phyloP scores from a whole-genome alignment of 257 asterid genomes.

The Mentha longifolia region DNA sequence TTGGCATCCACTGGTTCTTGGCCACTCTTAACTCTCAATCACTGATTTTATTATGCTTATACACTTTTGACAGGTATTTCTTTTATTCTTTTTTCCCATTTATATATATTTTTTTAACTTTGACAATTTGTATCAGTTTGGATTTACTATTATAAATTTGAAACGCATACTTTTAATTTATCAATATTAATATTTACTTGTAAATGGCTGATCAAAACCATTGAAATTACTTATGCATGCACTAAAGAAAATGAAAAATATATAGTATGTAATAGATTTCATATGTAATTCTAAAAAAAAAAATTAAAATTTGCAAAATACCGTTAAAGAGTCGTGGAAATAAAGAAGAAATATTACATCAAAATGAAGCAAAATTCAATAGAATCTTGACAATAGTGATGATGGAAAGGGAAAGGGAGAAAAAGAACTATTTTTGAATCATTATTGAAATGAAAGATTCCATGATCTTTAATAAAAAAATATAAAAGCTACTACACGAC shows the following conservation, averaged over 20 bases:
- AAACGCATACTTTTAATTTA: not conserved
- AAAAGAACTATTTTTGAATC: conserved; percentile 19
- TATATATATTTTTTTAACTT: too few species aligned
- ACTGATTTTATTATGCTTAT: conserved; percentile 25
- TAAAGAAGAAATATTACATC: conserved; percentile 18
- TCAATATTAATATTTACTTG: too few species aligned
- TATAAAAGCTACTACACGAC: conserved; percentile 13
- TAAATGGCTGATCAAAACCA: not conserved
- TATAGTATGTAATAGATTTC: too few species aligned
- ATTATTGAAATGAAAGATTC: conserved; percentile 31
- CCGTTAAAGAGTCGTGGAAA: not conserved
- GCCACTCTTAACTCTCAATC: conserved; percentile 32
- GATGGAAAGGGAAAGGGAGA: conserved; percentile 26
- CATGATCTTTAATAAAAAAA: conserved; percentile 25
- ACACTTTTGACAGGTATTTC: not conserved
- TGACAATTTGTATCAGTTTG: not conserved
- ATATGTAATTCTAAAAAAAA: not conserved
- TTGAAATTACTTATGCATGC: not conserved
- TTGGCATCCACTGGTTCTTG: conserved; percentile 42
- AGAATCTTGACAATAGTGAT: conserved; percentile 37
- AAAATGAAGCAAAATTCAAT: conserved; percentile 31
- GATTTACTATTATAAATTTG: not conserved
- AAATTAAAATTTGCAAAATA: not conserved
- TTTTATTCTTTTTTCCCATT: too few species aligned
- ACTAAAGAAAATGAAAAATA: too few species aligned